Base-by-base conservation (phyloP, 2,329 filamentous ascomycete species). In the Amauroascus niger region DNA sequence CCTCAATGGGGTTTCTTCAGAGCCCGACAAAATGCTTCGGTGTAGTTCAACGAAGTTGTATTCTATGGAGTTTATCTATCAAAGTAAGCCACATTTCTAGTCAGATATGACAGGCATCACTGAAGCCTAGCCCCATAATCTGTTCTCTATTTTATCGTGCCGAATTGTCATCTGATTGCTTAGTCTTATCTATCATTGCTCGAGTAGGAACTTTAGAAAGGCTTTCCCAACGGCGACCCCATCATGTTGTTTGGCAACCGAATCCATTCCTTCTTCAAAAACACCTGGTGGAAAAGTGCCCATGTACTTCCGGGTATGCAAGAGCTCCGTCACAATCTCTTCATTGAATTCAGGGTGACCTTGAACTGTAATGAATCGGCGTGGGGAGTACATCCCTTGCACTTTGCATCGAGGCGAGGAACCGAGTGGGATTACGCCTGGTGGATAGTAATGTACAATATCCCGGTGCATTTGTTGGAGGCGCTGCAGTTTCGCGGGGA, bases 401-500 rank as follows among this genome's bases (percentile, higher is more conserved):
- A 88, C 82, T 8, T 76, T 71, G 71, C 88, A 94, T 44, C 76
- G 70, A 2, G 77, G 75, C 1, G 85, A 86, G 39, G 75, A 77
- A 1, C 81, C 88, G 1, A 94, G 75, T 1, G 74, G 69, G 53
- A 83, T 75, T 1, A 84, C 78, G 52, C 77, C 79, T 5, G 74
- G 63, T 0, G 88, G 87, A 52, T 81, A 80, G 20, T 75, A 69
- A 60, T 77, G 78, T 4, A 91, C 84, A 35, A 85, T 79, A 65
- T 96, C 88, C 59, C 82, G 80, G 69, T 95, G 88, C 86, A 94
- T 91, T 69, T 95, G 87, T 66, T 90, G 84, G 57, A 94, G 63
- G 48, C 63, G 63, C 67, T 70, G 55, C 30, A 46, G 13, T 45
- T 49, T 47, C 2, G 24, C n/a, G 4, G 3, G n/a, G 9, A 47